Base-by-base conservation (phyloP, 2,329 filamentous ascomycete species). In the Tolypocladium amazonense region DNA sequence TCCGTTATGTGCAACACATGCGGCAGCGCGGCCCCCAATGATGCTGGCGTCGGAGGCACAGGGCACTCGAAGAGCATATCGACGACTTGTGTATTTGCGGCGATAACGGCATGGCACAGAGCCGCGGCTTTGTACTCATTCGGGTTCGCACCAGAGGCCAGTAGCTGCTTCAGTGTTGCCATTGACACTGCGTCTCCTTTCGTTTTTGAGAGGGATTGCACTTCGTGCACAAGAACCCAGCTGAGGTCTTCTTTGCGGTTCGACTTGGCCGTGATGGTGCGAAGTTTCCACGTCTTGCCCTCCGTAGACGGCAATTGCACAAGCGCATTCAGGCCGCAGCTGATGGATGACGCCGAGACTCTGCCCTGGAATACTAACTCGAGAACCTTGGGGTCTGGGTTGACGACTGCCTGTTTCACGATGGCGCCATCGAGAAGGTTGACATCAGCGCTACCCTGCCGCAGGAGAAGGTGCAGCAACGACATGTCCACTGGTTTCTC, bases 81-180 rank as follows among this genome's bases (percentile, higher is more conserved):
- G 12, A 78, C 75, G 9, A 85, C 68, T 5, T 73, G 72, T 0
- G 72, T 68, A 53, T 79, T 74, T 18, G 76, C 75, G 1, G 74
- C 75, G 23, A 75, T 75, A 2, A 85, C 76, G 5, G 81, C 81
- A 58, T 73, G 72, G 58, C 79, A 79, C 0, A 86, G 68, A 0
- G 82, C 76, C 1, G 78, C 76, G 0, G 77, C 81, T 33, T 82
- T 78, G 60, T 77, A 75, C 1, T 75, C 73, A 62, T 85, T 84
- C n/a, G 83, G 72, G 55, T 84, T 78, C 2, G 82, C 83, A 0
- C 81, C 81, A 1, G 77, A 73, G 1, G 75, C 72, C 1, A 86
- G 66, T 0, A 86, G 73, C 0, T 75, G 69, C 59, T 76, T 75
- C 39, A 84, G 60, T 0, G 79, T 75, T 2, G 76, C 71, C 6